These are phyloP conservation scores for Ustilago vetiveriae DNA, from an alignment of 1,284 basidiomycete genomes.

Conservation along the genomic window DNA sequence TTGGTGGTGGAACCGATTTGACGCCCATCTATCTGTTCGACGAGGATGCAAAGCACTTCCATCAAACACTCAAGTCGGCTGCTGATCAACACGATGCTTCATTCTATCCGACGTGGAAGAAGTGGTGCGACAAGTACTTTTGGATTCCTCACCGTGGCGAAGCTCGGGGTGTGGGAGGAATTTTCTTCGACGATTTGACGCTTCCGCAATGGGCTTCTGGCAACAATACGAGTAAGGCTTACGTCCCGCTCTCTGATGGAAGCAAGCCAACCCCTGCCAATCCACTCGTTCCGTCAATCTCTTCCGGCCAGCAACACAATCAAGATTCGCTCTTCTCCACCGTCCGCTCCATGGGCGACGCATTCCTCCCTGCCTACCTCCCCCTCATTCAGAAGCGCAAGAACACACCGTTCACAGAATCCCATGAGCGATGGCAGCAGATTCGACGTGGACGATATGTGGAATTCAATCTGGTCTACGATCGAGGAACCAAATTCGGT, in stretches of 20 bases:
- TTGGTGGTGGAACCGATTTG: slow-evolving; percentile 94
- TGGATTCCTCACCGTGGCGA: slow-evolving; percentile 91
- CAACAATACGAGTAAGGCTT: slow-evolving; percentile 15
- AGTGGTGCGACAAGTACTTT: slow-evolving; percentile 98
- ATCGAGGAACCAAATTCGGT: slow-evolving; percentile 66
- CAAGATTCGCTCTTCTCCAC: slow-evolving; percentile 60
- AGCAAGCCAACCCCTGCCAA: slow-evolving; percentile 17
- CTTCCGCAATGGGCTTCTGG: slow-evolving; percentile 44
- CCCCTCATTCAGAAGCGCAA: slow-evolving; percentile 61
- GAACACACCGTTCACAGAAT: slow-evolving; percentile 39
- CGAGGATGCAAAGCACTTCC: slow-evolving; percentile 88
- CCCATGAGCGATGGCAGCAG: slow-evolving; percentile 60
- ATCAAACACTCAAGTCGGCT: slow-evolving; percentile 78
- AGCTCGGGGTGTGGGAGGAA: slow-evolving; percentile 87
- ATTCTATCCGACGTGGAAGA: slow-evolving; percentile 85
- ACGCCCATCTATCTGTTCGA: slow-evolving; percentile 93
- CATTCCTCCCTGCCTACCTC: slow-evolving; percentile 64
- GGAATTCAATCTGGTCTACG: slow-evolving; percentile 66
- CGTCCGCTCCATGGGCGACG: slow-evolving; percentile 60
- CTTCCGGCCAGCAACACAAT: slow-evolving; percentile 48
- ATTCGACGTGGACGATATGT: slow-evolving; percentile 63
- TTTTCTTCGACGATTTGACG: slow-evolving; percentile 83
- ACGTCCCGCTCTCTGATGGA: slow-evolving; percentile 57
- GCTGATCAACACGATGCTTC: slow-evolving; percentile 78
- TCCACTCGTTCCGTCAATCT: slow-evolving; percentile 29